These are phyloP conservation scores for Martensiomyces pterosporus DNA, from an alignment of 192 early-diverging fungal genomes.

Conservation along the genomic window DNA sequence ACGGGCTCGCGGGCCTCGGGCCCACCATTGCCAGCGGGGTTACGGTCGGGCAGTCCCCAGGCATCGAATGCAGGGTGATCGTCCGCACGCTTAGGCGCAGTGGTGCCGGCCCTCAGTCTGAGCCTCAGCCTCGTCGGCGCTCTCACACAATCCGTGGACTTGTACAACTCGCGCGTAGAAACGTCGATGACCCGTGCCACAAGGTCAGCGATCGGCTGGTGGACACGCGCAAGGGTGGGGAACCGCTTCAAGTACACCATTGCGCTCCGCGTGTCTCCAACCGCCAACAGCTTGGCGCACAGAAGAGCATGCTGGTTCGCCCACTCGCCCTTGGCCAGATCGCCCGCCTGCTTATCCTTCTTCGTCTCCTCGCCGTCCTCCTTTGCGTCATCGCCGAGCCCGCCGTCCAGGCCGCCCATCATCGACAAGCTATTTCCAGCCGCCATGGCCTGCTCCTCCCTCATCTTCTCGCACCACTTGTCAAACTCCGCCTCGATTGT, in stretches of 20 bases:
- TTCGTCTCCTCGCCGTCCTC: background rate
- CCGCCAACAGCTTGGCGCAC: slow-evolving; percentile 35
- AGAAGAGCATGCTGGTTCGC: slow-evolving; percentile 41
- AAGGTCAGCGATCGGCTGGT: slow-evolving; percentile 31
- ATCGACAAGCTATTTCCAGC: slow-evolving; percentile 15
- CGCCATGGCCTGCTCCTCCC: slow-evolving; percentile 15
- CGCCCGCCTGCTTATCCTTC: no score
- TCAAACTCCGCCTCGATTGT: slow-evolving; percentile 22
- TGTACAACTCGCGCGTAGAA: slow-evolving; percentile 21
- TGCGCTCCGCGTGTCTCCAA: slow-evolving; percentile 30
- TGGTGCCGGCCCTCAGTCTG: background rate
- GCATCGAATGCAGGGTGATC: background rate
- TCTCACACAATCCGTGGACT: slow-evolving; percentile 28
- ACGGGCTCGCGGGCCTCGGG: background rate
- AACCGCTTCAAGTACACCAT: slow-evolving; percentile 32
- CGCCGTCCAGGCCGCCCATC: slow-evolving; percentile 35
- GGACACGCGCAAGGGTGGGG: slow-evolving; percentile 30
- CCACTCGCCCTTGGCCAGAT: slow-evolving; percentile 11
- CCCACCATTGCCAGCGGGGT: no score
- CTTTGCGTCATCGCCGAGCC: slow-evolving; percentile 9
- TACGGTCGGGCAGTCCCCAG: slow-evolving; percentile 5
- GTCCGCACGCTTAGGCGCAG: background rate
- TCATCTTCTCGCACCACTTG: slow-evolving; percentile 22
- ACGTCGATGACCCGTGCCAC: slow-evolving; percentile 27
- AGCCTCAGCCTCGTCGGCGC: slow-evolving; percentile 18